Evolutionary conservation across 1,284 basidiomycete genomes (phyloP).

Genomic region (Irpex sp.): DNA sequence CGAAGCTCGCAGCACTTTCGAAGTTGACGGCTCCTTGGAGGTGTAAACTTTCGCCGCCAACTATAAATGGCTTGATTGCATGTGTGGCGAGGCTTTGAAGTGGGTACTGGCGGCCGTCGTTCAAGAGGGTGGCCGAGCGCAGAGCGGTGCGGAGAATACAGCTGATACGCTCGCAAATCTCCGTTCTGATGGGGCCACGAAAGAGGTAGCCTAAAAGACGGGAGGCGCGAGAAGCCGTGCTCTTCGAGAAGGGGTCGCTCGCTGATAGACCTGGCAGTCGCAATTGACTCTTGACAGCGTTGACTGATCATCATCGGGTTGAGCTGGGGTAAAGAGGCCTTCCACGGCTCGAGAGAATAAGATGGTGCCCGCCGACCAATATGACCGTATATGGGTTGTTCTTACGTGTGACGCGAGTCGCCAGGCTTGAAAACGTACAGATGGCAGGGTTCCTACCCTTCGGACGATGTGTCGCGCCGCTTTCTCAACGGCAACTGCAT

Average conservation of each 20-base stretch:
- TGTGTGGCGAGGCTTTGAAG: neutral
- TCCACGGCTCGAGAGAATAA: neutral
- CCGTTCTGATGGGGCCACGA: neutral
- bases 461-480: constrained; percentile 5
- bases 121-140: neutral
- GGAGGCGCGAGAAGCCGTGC: neutral
- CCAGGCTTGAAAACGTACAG: neutral
- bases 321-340: neutral
- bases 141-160: neutral
- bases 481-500: constrained; percentile 27
- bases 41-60: neutral
- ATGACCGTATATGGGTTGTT: neutral
- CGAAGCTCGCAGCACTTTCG: neutral
- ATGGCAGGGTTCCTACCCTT: neutral
- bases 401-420: neutral
- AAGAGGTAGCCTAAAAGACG: neutral
- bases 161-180: neutral
- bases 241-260: neutral
- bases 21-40: neutral
- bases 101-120: neutral
- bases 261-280: neutral
- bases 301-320: neutral
- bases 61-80: neutral
- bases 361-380: neutral
- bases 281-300: neutral